These are phyloP conservation scores for Pseudogymnoascus sp. DNA, from an alignment of 2,329 filamentous ascomycete species.

Conservation along the genomic window DNA sequence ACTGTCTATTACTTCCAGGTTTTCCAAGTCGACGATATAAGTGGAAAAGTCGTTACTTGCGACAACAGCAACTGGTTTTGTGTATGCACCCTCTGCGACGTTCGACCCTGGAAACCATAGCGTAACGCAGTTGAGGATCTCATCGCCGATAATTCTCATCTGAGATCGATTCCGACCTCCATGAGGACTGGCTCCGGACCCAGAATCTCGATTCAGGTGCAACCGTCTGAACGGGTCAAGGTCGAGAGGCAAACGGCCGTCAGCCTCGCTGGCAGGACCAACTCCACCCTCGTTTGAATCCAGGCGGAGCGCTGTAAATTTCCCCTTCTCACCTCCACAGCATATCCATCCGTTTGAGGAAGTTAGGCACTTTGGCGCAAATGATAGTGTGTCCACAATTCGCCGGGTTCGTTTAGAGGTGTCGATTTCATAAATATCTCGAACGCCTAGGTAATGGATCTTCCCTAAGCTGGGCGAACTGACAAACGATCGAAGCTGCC, in stretches of 20 bases:
- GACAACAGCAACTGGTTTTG: slow-evolving; percentile 57
- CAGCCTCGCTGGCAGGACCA: slow-evolving; percentile 26
- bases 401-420: slow-evolving; percentile 63
- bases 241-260: slow-evolving; percentile 45
- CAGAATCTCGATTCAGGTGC: neutral
- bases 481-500: slow-evolving; percentile 84
- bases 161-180: slow-evolving; percentile 24
- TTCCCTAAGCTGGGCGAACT: slow-evolving; percentile 68
- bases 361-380: slow-evolving; percentile 77
- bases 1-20: slow-evolving; percentile 59
- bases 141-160: slow-evolving; percentile 47
- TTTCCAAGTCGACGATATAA: slow-evolving; percentile 68
- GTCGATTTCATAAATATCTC: slow-evolving; percentile 64
- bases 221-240: slow-evolving; percentile 29
- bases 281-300: slow-evolving; percentile 29
- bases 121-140: slow-evolving; percentile 60
- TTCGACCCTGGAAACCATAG: slow-evolving; percentile 45
- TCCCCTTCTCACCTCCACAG: slow-evolving; percentile 79
- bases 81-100: slow-evolving; percentile 36
- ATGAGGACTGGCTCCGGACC: neutral
- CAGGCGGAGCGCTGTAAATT: slow-evolving; percentile 50
- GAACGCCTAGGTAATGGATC: slow-evolving; percentile 77
- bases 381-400: slow-evolving; percentile 63
- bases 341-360: slow-evolving; percentile 82
- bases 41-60: slow-evolving; percentile 91